Conservation (phyloP, 495 filamentous ascomycete species). For the Stereocaulon alpinum region DNA sequence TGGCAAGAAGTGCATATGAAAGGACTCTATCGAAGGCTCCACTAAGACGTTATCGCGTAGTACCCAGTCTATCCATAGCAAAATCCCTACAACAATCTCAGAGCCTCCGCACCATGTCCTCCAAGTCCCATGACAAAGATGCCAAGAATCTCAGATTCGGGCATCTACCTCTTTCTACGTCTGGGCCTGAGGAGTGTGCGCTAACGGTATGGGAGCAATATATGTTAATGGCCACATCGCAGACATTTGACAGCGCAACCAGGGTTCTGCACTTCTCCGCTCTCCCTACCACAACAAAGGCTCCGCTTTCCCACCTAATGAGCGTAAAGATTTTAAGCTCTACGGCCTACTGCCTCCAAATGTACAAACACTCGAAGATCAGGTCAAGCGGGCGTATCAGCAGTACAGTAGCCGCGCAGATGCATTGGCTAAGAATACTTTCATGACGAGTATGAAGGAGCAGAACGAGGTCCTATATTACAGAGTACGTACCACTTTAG, state of each 20-base stretch:
- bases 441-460: constrained; percentile 67
- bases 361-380: constrained; percentile 71
- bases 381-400: constrained; percentile 66
- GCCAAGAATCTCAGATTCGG: constrained; percentile 38
- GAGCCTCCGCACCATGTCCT: constrained; percentile 1
- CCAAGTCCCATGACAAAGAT: neutral
- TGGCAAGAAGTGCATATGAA: neutral
- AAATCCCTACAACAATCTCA: neutral
- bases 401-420: constrained; percentile 55
- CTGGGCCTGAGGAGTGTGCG: constrained; percentile 46
- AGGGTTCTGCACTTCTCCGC: constrained; percentile 55
- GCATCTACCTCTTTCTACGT: constrained; percentile 52
- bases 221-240: neutral
- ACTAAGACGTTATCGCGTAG: neutral
- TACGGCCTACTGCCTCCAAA: constrained; percentile 61
- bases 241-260: neutral
- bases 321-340: constrained; percentile 59
- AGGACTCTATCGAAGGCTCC: neutral
- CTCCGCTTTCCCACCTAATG: constrained; percentile 59
- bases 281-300: constrained; percentile 76
- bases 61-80: neutral
- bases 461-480: constrained; percentile 78
- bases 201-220: neutral
- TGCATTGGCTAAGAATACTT: constrained; percentile 70
- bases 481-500: constrained; percentile 33